Base-by-base conservation (phyloP, 2,329 filamentous ascomycete genomes). In the Pseudonectria buxi region DNA sequence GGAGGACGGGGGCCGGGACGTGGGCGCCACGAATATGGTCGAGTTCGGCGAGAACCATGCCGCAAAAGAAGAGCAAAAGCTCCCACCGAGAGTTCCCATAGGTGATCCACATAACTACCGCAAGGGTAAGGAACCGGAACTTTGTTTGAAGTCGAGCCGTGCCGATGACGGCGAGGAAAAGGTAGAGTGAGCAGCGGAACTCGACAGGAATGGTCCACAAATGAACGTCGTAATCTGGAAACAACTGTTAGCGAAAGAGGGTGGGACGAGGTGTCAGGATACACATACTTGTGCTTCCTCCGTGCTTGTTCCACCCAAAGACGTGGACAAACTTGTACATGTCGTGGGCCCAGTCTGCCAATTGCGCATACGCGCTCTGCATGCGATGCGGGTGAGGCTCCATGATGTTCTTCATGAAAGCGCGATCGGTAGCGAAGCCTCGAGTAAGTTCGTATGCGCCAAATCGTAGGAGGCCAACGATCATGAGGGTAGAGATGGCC, bases 121-220 rank as follows among this genome's bases (percentile, higher is more conserved):
- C 50, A 10, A 77, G 48, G n/a, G 62, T 59, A 14, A 63, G 41
- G 22, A 71, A 57, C 14, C 76, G 62, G 29, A 66, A 46, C 14
- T 39, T 38, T 10, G 58, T 63, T 26, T 63, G 62, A 24, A 76
- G 51, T 16, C 69, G 61, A 6, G 69, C 69, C 9, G 70, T 65
- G 14, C 64, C 74, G 4, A 76, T 40, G 14, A 76, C 55, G 10
- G 65, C 62, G 7, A 78, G 55, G 53, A 78, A 79, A 9, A 79
- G 63, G 39, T 73, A 63, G 51, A 80, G 67, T 3, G 72, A 76
- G 52, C 69, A 73, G 40, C 71, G 64, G 48, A 75, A 77, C 52
- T 80, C 76, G 30, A 77, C 67, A 3, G 76, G 75, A 28, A 80
- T 78, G 5, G 76, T 79, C 76, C 76, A 80, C 15, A 79, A 56